A percentile compares a stretch with the other conserved stretches of the same genome.
Conservation (phyloP, 768 basidiomycete species). For the Piloderma croceum region DNA sequence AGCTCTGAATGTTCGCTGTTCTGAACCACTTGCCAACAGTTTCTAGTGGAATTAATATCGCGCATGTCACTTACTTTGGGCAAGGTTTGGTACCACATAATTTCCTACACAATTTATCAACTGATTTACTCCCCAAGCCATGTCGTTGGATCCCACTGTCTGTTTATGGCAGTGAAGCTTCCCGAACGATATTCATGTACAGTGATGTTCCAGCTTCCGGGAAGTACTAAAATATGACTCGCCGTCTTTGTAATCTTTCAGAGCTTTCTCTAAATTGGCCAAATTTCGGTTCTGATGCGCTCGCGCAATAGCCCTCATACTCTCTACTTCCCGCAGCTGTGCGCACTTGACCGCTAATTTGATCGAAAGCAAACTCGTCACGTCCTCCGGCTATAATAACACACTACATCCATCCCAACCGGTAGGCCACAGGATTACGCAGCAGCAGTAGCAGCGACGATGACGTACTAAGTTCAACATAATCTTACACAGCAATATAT, state of each 20-base stretch:
- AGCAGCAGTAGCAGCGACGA: not conserved
- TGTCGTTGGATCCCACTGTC: not conserved
- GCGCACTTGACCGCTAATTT: slow-evolving; percentile 88
- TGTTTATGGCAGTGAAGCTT: too few species aligned
- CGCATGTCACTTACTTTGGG: slow-evolving; percentile 42
- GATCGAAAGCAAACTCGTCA: slow-evolving; percentile 75
- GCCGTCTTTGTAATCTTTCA: slow-evolving; percentile 84
- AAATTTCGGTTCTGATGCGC: slow-evolving; percentile 92
- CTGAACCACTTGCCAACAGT: slow-evolving; percentile 20
- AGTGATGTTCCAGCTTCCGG: too few species aligned
- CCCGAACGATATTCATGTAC: too few species aligned
- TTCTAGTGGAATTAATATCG: slow-evolving; percentile 41
- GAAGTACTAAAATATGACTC: slow-evolving; percentile 20
- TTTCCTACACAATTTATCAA: not conserved
- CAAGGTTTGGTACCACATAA: slow-evolving; percentile 31
- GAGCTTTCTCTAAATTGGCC: slow-evolving; percentile 80
- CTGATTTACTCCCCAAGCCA: not conserved
- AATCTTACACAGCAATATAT: slow-evolving; percentile 97
- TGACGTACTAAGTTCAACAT: slow-evolving; percentile 86
- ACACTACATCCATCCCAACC: not conserved
- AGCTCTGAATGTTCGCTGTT: not conserved
- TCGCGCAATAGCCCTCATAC: slow-evolving; percentile 90
- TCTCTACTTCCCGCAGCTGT: slow-evolving; percentile 83
- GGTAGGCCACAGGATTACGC: not conserved
- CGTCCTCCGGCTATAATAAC: slow-evolving; percentile 79